Percentiles rank a stretch among this genome's conserved stretches.
These are phyloP conservation scores for Pulveroboletus ravenelii DNA, from an alignment of 768 basidiomycete genomes.

Conservation along the genomic window DNA sequence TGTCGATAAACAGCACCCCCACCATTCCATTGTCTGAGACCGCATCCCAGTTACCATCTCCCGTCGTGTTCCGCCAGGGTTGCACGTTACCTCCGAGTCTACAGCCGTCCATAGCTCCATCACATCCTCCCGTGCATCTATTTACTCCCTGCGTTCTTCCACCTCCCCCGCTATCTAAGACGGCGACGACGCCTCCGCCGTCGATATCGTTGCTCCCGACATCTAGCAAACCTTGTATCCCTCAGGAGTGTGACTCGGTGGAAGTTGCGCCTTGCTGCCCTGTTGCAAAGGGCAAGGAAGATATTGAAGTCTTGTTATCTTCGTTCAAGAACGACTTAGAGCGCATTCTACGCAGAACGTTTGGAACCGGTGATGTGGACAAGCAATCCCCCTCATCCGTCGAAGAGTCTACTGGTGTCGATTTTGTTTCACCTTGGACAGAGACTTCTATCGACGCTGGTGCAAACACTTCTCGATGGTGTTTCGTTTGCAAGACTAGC, in stretches of 20 bases:
- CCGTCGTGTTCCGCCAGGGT: not conserved
- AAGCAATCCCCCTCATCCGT: not conserved
- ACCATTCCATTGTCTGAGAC: not conserved
- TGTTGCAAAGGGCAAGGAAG: conserved; percentile 42
- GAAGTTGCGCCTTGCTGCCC: conserved; percentile 37
- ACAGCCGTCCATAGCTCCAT: not conserved
- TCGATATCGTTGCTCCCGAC: not conserved
- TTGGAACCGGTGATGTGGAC: conserved; percentile 23
- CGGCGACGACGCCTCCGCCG: not conserved
- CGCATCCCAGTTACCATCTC: not conserved
- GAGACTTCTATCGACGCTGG: not conserved
- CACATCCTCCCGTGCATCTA: conserved; percentile 26
- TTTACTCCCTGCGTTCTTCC: conserved; percentile 7
- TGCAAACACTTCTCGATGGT: conserved; percentile 14
- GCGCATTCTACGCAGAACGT: conserved; percentile 35
- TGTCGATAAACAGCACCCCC: conserved; percentile 3
- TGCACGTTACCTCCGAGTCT: not conserved
- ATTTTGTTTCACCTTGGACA: not conserved
- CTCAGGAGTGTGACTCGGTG: not conserved
- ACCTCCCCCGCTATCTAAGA: conserved; percentile 8
- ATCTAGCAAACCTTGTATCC: not conserved
- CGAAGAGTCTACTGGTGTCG: not conserved
- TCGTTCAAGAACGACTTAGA: conserved; percentile 56
- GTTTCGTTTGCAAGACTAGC: conserved; percentile 28
- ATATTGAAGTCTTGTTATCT: conserved; percentile 43